Conservation (phyloP, 2,329 filamentous ascomycete genomes). For the Talaromyces sp. region DNA sequence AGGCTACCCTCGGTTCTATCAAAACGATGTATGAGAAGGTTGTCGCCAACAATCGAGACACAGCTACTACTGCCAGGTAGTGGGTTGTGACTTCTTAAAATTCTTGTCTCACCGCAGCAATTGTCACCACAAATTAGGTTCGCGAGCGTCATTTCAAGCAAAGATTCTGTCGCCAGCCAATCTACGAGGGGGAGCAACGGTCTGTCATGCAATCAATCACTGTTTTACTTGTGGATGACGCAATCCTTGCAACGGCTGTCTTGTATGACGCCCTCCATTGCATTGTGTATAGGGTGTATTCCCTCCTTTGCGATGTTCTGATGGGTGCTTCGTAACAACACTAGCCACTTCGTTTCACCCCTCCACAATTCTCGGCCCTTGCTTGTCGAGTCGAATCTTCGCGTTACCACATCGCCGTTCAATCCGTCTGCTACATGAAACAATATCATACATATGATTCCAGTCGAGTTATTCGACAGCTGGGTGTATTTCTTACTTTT, state of each 20-base stretch:
- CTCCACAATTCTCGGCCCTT: neutral
- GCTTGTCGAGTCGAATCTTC: neutral
- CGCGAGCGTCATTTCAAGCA: neutral
- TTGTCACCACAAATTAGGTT: neutral
- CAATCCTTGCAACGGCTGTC: too few relatives aligned
- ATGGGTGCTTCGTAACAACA: neutral
- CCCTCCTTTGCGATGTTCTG: neutral
- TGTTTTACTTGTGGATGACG: neutral
- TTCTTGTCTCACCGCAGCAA: neutral
- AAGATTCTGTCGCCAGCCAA: neutral
- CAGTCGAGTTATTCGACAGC: neutral
- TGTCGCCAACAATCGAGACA: conserved; percentile 23
- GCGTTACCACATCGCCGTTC: neutral
- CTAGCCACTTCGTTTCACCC: neutral
- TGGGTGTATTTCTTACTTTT: conserved; percentile 7
- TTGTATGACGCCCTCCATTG: neutral
- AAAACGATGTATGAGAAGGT: conserved; percentile 37
- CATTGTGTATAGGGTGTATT: neutral
- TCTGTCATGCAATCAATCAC: neutral
- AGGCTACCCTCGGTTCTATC: conserved; percentile 32
- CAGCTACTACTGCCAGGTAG: conserved; percentile 16
- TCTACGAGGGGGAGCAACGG: neutral
- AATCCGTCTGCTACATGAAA: neutral
- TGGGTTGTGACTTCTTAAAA: neutral
- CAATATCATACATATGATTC: neutral